phyloP scores from a whole-genome alignment of 2,329 filamentous ascomycete genomes.

The Neopestalotiopsis sp. region DNA sequence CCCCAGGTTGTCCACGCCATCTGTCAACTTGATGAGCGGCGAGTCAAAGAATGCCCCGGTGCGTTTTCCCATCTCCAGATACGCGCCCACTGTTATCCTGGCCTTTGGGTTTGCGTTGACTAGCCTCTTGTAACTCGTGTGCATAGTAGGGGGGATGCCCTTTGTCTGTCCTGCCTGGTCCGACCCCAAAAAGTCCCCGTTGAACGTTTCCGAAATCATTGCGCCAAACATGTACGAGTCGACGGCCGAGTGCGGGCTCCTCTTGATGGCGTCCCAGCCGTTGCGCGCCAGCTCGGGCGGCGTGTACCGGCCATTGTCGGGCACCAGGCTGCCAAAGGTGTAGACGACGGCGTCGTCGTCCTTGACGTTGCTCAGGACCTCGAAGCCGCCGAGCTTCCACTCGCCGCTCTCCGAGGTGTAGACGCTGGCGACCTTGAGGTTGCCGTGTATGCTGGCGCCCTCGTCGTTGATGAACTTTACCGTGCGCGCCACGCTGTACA shows the following conservation, averaged over 20 bases:
- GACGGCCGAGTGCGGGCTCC: constrained; percentile 77
- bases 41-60: constrained; percentile 90
- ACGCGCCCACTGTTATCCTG: constrained; percentile 81
- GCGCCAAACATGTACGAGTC: constrained; percentile 89
- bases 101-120: constrained; percentile 89
- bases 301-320: constrained; percentile 82
- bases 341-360: constrained; percentile 88
- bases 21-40: constrained; percentile 86
- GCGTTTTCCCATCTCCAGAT: constrained; percentile 86
- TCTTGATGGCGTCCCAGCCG: constrained; percentile 92
- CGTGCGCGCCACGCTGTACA: constrained; percentile 87
- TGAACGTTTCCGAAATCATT: constrained; percentile 89
- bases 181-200: constrained; percentile 75
- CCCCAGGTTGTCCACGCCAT: constrained; percentile 90
- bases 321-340: constrained; percentile 84
- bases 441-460: constrained; percentile 88
- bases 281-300: constrained; percentile 84
- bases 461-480: constrained; percentile 96
- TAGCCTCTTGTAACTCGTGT: constrained; percentile 87
- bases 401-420: constrained; percentile 96
- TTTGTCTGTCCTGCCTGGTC: constrained; percentile 88
- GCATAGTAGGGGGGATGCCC: constrained; percentile 85
- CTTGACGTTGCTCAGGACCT: constrained; percentile 91
- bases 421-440: constrained; percentile 81
- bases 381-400: constrained; percentile 95